Evolutionary conservation across 2,329 filamentous ascomycete species (phyloP).

Genomic region (Alternaria tenuissima): DNA sequence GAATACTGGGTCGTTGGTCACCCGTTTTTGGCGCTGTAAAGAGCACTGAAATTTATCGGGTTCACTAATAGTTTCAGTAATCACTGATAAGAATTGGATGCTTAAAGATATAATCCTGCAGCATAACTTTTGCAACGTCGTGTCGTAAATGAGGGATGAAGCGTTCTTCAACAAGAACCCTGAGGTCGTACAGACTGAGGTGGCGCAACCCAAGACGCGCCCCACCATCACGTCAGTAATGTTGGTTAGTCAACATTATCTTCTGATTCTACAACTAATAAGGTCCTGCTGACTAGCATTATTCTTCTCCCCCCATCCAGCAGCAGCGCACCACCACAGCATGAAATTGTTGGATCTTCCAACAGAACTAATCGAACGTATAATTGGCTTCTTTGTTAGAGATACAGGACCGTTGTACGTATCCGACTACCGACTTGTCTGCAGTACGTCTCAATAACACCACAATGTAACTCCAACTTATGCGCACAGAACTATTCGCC

Average conservation of each 20-base stretch:
- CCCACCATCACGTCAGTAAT: not conserved
- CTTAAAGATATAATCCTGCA: no score
- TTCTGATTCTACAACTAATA: not conserved
- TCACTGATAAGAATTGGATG: not conserved
- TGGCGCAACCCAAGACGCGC: not conserved
- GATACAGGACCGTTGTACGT: slow-evolving; percentile 1
- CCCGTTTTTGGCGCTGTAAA: not conserved
- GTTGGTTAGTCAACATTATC: not conserved
- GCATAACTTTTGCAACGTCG: no score
- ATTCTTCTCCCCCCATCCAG: not conserved
- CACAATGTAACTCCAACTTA: not conserved
- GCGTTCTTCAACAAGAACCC: not conserved
- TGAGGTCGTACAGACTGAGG: not conserved
- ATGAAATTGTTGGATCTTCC: not conserved
- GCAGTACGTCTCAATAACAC: not conserved
- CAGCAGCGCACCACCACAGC: not conserved
- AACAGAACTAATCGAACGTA: not conserved
- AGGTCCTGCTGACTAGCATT: not conserved
- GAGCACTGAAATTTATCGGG: not conserved
- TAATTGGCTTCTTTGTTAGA: not conserved
- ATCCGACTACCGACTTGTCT: slow-evolving; percentile 6
- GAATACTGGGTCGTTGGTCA: not conserved
- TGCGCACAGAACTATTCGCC: slow-evolving; percentile 2
- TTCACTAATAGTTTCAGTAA: not conserved
- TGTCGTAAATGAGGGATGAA: not conserved